Percentiles rank a stretch among this genome's conserved stretches.
These are phyloP conservation scores for Thelephora aurantiotincta DNA, from an alignment of 768 basidiomycete species.

Conservation along the genomic window DNA sequence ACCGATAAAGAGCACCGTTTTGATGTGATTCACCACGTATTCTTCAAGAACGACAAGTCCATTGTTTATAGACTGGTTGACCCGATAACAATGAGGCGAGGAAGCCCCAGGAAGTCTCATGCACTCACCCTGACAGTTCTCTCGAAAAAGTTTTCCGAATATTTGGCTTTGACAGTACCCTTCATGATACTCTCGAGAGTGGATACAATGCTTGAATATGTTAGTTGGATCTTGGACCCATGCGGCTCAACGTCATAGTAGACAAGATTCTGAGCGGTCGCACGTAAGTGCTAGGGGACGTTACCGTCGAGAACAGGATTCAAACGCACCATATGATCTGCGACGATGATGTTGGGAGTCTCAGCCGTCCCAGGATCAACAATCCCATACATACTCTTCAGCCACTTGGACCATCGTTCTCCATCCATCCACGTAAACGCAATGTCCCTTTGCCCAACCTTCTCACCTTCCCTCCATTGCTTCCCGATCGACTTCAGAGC, in stretches of 20 bases:
- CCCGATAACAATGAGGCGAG: neutral
- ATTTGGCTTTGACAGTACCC: constrained; percentile 32
- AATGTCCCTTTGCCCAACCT: constrained; percentile 42
- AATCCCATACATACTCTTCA: constrained; percentile 85
- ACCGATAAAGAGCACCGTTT: constrained; percentile 13
- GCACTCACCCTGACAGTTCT: constrained; percentile 44
- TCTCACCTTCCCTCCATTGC: constrained; percentile 26
- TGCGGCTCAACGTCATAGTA: constrained; percentile 63
- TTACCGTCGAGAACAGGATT: neutral
- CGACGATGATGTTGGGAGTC: constrained; percentile 42
- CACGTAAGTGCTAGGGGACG: constrained; percentile 20
- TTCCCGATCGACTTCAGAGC: neutral
- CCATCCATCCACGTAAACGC: constrained; percentile 88
- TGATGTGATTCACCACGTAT: constrained; percentile 14
- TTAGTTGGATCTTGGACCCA: constrained; percentile 41
- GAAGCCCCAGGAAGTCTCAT: neutral
- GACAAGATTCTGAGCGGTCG: constrained; percentile 24
- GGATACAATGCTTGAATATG: constrained; percentile 42
- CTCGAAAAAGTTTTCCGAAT: constrained; percentile 64
- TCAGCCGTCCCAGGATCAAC: constrained; percentile 9
- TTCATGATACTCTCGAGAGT: constrained; percentile 53
- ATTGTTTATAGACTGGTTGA: constrained; percentile 17
- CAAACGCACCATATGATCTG: constrained; percentile 58
- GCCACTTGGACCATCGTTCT: constrained; percentile 74
- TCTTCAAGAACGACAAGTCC: constrained; percentile 14